phyloP scores from a whole-genome alignment of 2,329 filamentous ascomycete species.

The Nothomitra cinnamomea region DNA sequence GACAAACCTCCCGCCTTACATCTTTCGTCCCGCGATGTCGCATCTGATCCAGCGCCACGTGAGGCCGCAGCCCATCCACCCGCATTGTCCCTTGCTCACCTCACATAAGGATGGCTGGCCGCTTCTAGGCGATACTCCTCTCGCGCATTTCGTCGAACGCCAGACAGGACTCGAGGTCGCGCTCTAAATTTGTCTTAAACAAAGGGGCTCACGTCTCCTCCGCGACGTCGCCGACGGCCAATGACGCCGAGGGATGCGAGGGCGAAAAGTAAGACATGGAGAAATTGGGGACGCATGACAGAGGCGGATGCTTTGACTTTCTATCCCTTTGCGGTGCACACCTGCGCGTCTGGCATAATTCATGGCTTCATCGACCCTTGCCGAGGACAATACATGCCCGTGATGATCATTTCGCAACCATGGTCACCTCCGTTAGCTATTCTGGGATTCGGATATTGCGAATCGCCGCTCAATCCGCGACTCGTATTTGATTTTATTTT shows the following conservation, averaged over 20 bases:
- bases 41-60: no score
- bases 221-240: background rate
- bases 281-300: background rate
- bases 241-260: background rate
- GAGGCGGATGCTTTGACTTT: no score
- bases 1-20: no score
- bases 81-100: background rate
- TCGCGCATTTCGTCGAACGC: background rate
- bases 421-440: no score
- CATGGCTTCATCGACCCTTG: no score
- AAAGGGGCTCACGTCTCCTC: slow-evolving; percentile 2
- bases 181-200: background rate
- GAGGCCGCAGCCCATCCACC: background rate
- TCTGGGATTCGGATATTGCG: no score
- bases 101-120: background rate
- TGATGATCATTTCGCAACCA: no score
- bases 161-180: background rate
- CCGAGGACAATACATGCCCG: no score
- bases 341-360: no score
- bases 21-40: background rate
- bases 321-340: no score
- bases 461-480: no score
- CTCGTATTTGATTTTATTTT: no score
- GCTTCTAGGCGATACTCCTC: background rate
- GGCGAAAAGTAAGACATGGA: background rate